Evolutionary conservation across 2,329 filamentous ascomycete species (phyloP).

Genomic region (Claviceps monticola): DNA sequence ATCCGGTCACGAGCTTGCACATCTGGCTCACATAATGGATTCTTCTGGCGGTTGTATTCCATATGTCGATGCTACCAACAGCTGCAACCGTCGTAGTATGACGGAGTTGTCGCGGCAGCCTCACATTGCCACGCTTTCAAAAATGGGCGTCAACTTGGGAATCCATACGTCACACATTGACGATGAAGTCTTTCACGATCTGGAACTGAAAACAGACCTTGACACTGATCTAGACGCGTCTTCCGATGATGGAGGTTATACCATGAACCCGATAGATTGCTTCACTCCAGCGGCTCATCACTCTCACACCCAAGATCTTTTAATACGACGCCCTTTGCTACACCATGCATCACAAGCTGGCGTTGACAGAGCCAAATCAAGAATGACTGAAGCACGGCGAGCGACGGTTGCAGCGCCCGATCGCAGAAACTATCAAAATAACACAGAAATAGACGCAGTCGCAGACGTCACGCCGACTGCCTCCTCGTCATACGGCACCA

Average conservation of each 20-base stretch:
- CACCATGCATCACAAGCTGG: not conserved
- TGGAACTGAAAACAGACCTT: conserved; percentile 16
- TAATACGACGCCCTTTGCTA: conserved; percentile 12
- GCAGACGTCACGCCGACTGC: not conserved
- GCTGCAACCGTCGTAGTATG: conserved; percentile 31
- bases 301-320: conserved; percentile 3
- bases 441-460: conserved; percentile 1
- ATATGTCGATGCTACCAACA: conserved; percentile 17
- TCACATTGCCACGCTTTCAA: conserved; percentile 34
- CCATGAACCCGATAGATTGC: conserved; percentile 9
- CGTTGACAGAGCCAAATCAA: not conserved
- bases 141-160: conserved; percentile 52
- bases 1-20: conserved; percentile 28
- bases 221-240: conserved; percentile 20
- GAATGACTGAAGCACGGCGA: conserved; percentile 2
- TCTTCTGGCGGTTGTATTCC: conserved; percentile 31
- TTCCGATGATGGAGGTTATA: conserved; percentile 18
- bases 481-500: conserved; percentile 20
- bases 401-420: conserved; percentile 9
- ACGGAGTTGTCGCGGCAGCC: conserved; percentile 49
- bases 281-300: conserved; percentile 16
- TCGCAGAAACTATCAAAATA: conserved; percentile 6
- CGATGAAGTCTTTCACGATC: conserved; percentile 40
- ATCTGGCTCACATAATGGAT: conserved; percentile 30
- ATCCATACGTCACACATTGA: conserved; percentile 65